Base-by-base conservation (phyloP, 164 flowering plant species). In the Magnolia changhungtana region DNA sequence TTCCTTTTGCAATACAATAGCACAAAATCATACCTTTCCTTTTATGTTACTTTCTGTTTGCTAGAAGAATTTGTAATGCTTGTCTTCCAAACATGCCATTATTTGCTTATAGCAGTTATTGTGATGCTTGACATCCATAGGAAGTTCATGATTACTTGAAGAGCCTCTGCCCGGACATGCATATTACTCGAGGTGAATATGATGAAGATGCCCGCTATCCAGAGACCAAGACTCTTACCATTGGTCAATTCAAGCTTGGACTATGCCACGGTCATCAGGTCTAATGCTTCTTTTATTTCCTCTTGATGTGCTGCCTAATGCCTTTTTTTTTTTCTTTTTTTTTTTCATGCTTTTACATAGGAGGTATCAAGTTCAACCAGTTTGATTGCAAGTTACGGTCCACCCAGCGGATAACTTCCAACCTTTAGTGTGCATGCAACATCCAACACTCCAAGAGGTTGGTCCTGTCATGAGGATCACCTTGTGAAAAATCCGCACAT, bases 181-280 rank as follows among this genome's bases (percentile, higher is more conserved):
- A 95, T 79, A 84, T 95, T 72, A 79, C 91, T 61, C 86, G 92
- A 75, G 98, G 98, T 64, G 98, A 95, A 81, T 92, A 91, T 85
- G 98, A 95, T 80, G 97, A 95, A 78, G 97, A 93, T 51, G 61
- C 90, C 68, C 87, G 89, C 18, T 93, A 90, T 79, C 97, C 95
- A 8, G 97, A 95, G 87, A 90, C 94, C 64, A 95, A 95, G 83
- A 93, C 94, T 66, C 85, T 93, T 5, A 95, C 95, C 63, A 92
- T 95, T 81, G 98, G 98, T 75, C 98, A 93, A 76, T 95, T 95
- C 82, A 95, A 93, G 87, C 87, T 95, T 81, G 98, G 97, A 73
- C 63, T 95, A 21, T 91, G 93, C 84, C 98, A 95, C 83, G 98
- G 98, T 67, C 98, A 95, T 83, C 98, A 95, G 97, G 98, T 95